phyloP scores from a whole-genome alignment of 257 asterid species.

The Nicotiana sylvestris region DNA sequence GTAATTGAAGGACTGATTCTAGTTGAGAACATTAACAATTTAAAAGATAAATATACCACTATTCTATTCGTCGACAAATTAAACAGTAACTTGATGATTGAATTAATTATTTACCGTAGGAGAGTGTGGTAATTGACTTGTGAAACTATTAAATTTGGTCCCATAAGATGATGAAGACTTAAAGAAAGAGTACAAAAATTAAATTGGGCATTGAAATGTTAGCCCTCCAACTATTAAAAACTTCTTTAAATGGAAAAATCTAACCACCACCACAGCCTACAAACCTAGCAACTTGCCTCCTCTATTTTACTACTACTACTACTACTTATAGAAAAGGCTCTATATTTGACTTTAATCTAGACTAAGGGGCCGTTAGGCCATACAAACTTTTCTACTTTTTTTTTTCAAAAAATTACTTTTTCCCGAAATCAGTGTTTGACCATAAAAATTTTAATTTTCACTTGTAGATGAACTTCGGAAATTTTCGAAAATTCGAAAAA shows the following conservation, averaged over 20 bases:
- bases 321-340: constrained; percentile 15
- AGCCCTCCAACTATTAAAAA: constrained; percentile 27
- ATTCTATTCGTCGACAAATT: neutral
- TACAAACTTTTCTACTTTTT: no score
- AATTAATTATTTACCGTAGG: no score
- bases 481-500: no score
- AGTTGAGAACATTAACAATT: neutral
- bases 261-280: constrained; percentile 36
- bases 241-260: constrained; percentile 35
- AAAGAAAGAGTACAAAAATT: neutral
- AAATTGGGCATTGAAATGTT: constrained; percentile 34
- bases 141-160: neutral
- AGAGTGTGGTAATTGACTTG: neutral
- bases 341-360: constrained; percentile 14
- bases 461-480: no score
- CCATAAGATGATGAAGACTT: neutral
- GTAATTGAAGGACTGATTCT: no score
- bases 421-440: no score
- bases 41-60: no score
- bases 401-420: no score
- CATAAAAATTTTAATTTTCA: no score
- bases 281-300: neutral
- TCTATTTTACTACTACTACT: neutral
- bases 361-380: no score
- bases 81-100: neutral